Evolutionary conservation across 495 filamentous ascomycete species (phyloP).

Genomic region (Neurospora discreta): DNA sequence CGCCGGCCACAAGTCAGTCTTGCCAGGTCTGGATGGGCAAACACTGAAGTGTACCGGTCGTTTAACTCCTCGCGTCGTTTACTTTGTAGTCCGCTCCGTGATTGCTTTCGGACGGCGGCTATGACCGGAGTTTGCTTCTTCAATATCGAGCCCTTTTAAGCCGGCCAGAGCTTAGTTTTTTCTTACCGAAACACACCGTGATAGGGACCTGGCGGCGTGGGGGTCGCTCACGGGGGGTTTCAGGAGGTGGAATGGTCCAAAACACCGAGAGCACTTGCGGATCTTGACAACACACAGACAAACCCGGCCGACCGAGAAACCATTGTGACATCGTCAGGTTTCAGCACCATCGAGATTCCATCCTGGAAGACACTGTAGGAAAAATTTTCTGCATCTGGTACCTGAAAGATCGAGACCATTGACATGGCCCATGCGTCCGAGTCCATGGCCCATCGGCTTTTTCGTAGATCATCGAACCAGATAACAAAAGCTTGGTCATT

Average conservation of each 20-base stretch:
- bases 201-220: background rate
- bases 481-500: background rate
- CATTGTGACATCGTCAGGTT: background rate
- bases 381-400: background rate
- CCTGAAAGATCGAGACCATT: background rate
- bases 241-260: background rate
- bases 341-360: background rate
- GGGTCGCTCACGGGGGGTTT: background rate
- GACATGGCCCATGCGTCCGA: background rate
- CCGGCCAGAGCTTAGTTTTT: background rate
- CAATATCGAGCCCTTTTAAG: background rate
- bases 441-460: background rate
- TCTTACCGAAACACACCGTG: background rate
- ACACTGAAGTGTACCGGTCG: background rate
- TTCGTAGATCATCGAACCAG: background rate
- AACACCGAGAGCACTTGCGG: background rate
- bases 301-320: background rate
- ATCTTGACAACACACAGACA: background rate
- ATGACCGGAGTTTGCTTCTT: background rate
- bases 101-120: background rate
- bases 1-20: background rate
- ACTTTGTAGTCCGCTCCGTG: background rate
- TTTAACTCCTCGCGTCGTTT: background rate
- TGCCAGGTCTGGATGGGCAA: background rate
- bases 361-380: too few relatives aligned